phyloP scores from a whole-genome alignment of 257 asterid species.

The Perilla frutescens region DNA sequence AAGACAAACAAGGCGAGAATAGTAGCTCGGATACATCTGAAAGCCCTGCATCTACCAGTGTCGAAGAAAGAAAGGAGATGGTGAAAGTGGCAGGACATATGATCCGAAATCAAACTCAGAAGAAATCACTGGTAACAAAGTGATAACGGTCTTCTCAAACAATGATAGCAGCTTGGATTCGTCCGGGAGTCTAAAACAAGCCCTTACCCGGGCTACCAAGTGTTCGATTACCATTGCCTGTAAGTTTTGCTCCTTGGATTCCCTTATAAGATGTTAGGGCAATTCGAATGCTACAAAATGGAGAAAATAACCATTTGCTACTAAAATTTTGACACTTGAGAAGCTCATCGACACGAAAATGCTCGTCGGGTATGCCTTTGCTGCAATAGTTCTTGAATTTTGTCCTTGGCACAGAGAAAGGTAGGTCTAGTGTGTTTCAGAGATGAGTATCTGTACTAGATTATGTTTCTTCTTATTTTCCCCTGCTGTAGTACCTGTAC shows the following conservation, averaged over 20 bases:
- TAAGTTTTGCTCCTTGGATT: constrained; percentile 20
- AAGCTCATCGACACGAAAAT: constrained; percentile 8
- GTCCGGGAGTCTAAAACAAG: background rate
- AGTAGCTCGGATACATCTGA: constrained; percentile 90
- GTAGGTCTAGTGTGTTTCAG: constrained; percentile 36
- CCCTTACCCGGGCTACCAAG: background rate
- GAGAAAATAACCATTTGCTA: constrained; percentile 4
- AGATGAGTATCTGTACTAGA: constrained; percentile 5
- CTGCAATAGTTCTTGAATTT: constrained; percentile 27
- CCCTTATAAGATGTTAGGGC: constrained; percentile 11
- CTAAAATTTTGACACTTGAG: constrained; percentile 25
- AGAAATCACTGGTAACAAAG: constrained; percentile 30
- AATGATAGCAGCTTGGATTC: background rate
- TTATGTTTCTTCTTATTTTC: background rate
- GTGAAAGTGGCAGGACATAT: constrained; percentile 3
- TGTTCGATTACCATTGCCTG: background rate
- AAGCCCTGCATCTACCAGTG: constrained; percentile 74
- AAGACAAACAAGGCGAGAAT: constrained; percentile 68
- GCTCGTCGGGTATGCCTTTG: background rate
- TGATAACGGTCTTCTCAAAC: constrained; percentile 12
- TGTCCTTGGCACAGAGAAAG: constrained; percentile 9
- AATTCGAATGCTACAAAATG: background rate
- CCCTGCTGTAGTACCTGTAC: background rate
- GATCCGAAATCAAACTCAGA: constrained; percentile 11
- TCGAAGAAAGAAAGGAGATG: constrained; percentile 56